These are phyloP conservation scores for Ciborinia camelliae DNA, from an alignment of 2,329 filamentous ascomycete genomes.

Conservation along the genomic window DNA sequence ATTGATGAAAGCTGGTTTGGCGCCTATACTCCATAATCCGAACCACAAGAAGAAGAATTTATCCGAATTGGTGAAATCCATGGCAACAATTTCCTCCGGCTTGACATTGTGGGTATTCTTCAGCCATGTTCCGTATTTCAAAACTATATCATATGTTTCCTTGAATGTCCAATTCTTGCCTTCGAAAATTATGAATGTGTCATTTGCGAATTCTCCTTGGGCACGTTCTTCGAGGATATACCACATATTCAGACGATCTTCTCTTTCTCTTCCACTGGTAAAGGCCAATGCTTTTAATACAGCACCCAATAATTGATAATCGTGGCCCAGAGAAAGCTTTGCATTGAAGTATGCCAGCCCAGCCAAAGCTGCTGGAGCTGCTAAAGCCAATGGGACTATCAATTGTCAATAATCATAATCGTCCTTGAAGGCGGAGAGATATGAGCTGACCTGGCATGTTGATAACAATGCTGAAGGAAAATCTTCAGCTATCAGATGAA, in stretches of 20 bases:
- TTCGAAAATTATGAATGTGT: conserved; percentile 63
- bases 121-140: conserved; percentile 75
- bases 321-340: conserved; percentile 62
- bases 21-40: conserved; percentile 79
- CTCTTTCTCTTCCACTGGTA: conserved; percentile 48
- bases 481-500: not conserved
- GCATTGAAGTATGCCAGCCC: conserved; percentile 77
- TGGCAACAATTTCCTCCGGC: conserved; percentile 71
- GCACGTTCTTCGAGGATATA: conserved; percentile 71
- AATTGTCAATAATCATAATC: not conserved
- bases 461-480: not conserved
- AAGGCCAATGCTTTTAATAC: conserved; percentile 47
- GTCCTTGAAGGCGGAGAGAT: not conserved
- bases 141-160: conserved; percentile 66
- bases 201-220: conserved; percentile 49
- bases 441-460: conserved; percentile 31
- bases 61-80: conserved; percentile 80
- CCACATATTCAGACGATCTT: conserved; percentile 66
- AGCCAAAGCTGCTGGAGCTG: conserved; percentile 61
- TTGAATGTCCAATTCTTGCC: conserved; percentile 69
- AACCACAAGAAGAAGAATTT: conserved; percentile 70
- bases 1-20: conserved; percentile 82
- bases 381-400: conserved; percentile 51
- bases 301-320: conserved; percentile 57
- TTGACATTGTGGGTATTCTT: conserved; percentile 60